These are phyloP conservation scores for Suillus bovinus DNA, from an alignment of 768 basidiomycete species.

Conservation along the genomic window DNA sequence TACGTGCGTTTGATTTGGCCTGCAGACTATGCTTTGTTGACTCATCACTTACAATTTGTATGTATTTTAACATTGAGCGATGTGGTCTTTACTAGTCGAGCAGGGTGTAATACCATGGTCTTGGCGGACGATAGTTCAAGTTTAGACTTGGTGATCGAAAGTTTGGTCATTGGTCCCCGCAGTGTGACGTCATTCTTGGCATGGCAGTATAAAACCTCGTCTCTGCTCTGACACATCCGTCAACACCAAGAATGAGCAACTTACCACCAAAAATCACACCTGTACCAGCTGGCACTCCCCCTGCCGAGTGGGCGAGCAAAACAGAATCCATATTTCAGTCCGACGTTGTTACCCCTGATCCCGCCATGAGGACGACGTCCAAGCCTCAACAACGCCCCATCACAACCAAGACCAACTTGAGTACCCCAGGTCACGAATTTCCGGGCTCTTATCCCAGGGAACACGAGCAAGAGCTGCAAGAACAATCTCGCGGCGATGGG, in stretches of 20 bases:
- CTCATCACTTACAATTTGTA: background rate
- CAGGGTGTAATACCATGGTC: background rate
- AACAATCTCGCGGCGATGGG: background rate
- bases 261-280: conserved; percentile 20
- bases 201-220: background rate
- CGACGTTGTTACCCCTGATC: conserved; percentile 4
- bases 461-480: conserved; percentile 3
- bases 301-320: conserved; percentile 18
- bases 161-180: background rate
- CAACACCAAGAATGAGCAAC: background rate
- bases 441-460: conserved; percentile 12
- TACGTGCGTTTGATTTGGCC: background rate
- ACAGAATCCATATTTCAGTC: conserved; percentile 21
- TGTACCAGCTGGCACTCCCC: conserved; percentile 19
- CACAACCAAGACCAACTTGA: conserved; percentile 1
- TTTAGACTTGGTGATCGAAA: background rate
- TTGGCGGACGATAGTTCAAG: no score
- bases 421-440: conserved; percentile 11
- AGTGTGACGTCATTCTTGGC: conserved; percentile 1
- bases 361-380: background rate
- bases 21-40: background rate
- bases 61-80: background rate
- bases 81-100: background rate
- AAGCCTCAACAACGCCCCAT: background rate
- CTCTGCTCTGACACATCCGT: background rate